A percentile compares a stretch with the other conserved stretches of the same genome.
phyloP scores from a whole-genome alignment of 2,329 filamentous ascomycete species.

The Aspergillus novoparasiticus region DNA sequence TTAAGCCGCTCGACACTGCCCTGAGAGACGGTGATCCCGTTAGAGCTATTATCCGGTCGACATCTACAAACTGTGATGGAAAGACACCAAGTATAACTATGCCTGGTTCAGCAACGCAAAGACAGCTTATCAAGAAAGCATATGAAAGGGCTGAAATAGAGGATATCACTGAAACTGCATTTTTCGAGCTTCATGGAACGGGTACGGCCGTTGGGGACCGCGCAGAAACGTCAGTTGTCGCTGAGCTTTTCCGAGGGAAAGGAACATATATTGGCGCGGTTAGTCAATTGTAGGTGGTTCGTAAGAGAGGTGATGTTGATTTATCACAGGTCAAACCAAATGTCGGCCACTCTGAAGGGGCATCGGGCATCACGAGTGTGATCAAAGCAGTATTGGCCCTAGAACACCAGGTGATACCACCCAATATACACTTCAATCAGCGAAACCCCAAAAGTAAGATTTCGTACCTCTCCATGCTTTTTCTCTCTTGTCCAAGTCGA shows the following conservation, averaged over 20 bases:
- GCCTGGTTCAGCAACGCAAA: slow-evolving; percentile 5
- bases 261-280: too few species aligned
- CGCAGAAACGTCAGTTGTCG: slow-evolving; percentile 10
- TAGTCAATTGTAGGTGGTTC: too few species aligned
- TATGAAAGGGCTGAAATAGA: slow-evolving; percentile 7
- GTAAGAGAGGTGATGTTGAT: too few species aligned
- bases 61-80: slow-evolving; percentile 27
- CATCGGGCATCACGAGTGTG: too few species aligned
- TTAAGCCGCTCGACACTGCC: slow-evolving; percentile 33
- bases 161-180: neutral
- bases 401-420: too few species aligned
- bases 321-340: too few species aligned
- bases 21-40: slow-evolving; percentile 32
- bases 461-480: too few species aligned
- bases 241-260: neutral
- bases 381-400: too few species aligned
- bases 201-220: slow-evolving; percentile 15
- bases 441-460: too few species aligned
- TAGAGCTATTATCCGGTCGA: slow-evolving; percentile 30
- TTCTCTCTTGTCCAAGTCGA: too few species aligned
- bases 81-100: slow-evolving; percentile 4
- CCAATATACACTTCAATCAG: too few species aligned
- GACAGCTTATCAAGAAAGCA: slow-evolving; percentile 5
- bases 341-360: too few species aligned
- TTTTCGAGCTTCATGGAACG: slow-evolving; percentile 16